Base-by-base conservation (phyloP, 2,329 filamentous ascomycete genomes). In the Colletotrichum scovillei region DNA sequence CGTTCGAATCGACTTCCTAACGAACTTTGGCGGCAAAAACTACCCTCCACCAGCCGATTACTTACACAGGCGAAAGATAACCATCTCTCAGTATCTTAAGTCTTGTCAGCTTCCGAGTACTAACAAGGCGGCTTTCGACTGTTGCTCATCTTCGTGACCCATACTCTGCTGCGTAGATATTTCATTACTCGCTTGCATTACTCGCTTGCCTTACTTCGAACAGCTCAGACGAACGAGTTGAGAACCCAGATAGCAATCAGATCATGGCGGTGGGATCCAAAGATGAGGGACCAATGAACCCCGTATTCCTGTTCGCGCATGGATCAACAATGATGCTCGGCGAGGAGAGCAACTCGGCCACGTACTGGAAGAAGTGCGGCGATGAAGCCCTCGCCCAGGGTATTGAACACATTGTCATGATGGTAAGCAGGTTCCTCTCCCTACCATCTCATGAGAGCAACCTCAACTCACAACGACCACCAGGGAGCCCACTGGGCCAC, bases 291-390 rank as follows among this genome's bases (percentile, higher is more conserved):
- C 26, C 56, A 28, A 70, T 73, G 71, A 87, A 90, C 6, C 91
- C 90, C 1, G 89, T 92, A 0, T 88, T 92, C 78, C 90, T 92
- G 82, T 93, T 93, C 81, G 92, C 91, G 3, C 91, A 93, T 86
- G 91, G 92, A 78, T 92, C 90, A 16, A 93, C 91, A 52, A 92
- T 92, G 90, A 93, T 93, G 91, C 82, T 93, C 16, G 91, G 91
- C 46, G 91, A 93, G 78, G 87, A 92, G 76, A 89, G 88, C 16
- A 80, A 83, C 2, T 91, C 90, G 0, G 90, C 90, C 12, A 84
- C 86, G 24, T 93, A 92, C 81, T 93, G 91, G 92, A 91, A 92
- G 78, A 85, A 87, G 74, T 89, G 88, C 76, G 91, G 92, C 60
- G 90, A 92, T 75, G 88, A 89, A 73, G 91, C 91, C 3, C 85